A percentile compares a stretch with the other conserved stretches of the same genome.
These are phyloP conservation scores for Brettanomyces sp. DNA, from an alignment of 805 yeast species.

Conservation along the genomic window DNA sequence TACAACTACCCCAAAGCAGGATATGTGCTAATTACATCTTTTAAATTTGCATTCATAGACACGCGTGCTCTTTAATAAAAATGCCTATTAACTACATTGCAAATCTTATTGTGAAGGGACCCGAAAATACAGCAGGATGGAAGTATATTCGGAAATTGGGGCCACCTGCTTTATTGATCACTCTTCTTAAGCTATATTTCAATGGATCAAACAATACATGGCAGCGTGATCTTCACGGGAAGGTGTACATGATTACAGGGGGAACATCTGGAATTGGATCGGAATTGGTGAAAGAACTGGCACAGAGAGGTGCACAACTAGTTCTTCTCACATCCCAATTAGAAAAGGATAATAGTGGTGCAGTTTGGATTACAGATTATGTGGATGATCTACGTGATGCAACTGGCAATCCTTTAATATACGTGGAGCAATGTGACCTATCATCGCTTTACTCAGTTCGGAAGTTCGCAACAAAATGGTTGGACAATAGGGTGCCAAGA, in stretches of 20 bases:
- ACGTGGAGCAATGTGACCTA: slow-evolving; percentile 86
- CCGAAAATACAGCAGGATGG: slow-evolving; percentile 71
- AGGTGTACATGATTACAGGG: slow-evolving; percentile 78
- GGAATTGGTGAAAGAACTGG: slow-evolving; percentile 62
- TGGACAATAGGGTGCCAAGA: slow-evolving; percentile 84
- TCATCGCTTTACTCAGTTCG: slow-evolving; percentile 66
- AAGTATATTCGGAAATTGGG: slow-evolving; percentile 43
- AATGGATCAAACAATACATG: slow-evolving; percentile 79
- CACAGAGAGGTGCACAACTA: slow-evolving; percentile 77
- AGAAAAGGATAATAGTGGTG: slow-evolving; percentile 21
- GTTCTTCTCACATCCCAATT: slow-evolving; percentile 55
- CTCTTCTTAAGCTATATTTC: slow-evolving; percentile 58
- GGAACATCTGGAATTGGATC: slow-evolving; percentile 92
- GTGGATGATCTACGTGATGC: slow-evolving; percentile 65
- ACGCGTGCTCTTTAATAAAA: neutral
- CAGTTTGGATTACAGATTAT: slow-evolving; percentile 65
- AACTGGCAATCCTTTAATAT: slow-evolving; percentile 66
- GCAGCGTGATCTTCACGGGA: slow-evolving; percentile 89
- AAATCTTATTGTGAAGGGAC: slow-evolving; percentile 62
- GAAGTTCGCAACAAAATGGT: slow-evolving; percentile 89
- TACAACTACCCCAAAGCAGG: no score
- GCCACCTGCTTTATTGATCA: slow-evolving; percentile 41
- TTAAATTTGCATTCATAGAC: neutral
- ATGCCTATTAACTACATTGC: slow-evolving; percentile 86
- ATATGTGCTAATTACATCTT: neutral